These are phyloP conservation scores for Colletotrichum sp. DNA, from an alignment of 2,329 filamentous ascomycete genomes.

Conservation along the genomic window DNA sequence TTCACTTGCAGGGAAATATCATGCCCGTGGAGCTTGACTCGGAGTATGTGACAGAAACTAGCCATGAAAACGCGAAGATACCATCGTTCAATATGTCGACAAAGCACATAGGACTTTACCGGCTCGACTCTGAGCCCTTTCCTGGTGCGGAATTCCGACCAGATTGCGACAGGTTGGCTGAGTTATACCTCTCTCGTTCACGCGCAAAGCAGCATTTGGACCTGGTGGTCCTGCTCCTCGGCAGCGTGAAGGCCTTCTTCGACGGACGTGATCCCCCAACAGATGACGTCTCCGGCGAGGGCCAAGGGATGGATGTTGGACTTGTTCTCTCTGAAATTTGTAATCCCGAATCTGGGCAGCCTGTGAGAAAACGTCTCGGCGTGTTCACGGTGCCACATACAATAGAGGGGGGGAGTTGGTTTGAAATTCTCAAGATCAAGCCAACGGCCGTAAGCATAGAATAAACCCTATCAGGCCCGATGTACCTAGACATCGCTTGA, in stretches of 20 bases:
- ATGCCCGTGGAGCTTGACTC: not conserved
- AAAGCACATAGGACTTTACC: not conserved
- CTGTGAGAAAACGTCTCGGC: not conserved
- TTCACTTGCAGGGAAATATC: not conserved
- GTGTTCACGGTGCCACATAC: not conserved
- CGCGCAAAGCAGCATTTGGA: not conserved
- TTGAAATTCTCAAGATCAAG: not conserved
- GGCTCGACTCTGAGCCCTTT: accelerated
- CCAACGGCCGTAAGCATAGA: not conserved
- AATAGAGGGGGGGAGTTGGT: not conserved
- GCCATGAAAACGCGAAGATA: not conserved
- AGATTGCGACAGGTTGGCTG: not conserved
- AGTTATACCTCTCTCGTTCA: accelerated
- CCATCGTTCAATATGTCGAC: not conserved
- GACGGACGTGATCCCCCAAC: not conserved
- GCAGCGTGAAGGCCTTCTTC: not conserved
- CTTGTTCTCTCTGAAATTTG: not conserved
- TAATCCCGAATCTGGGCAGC: not conserved
- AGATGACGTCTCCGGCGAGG: not conserved
- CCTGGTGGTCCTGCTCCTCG: not conserved
- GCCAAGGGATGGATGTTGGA: not conserved
- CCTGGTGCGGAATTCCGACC: not conserved
- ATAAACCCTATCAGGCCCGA: not conserved
- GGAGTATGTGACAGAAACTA: not conserved
- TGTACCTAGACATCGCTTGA: not conserved